A percentile compares a stretch with the other conserved stretches of the same genome.
Evolutionary conservation across 1,284 basidiomycete species (phyloP).

Genomic region (Papiliotrema terrestris): DNA sequence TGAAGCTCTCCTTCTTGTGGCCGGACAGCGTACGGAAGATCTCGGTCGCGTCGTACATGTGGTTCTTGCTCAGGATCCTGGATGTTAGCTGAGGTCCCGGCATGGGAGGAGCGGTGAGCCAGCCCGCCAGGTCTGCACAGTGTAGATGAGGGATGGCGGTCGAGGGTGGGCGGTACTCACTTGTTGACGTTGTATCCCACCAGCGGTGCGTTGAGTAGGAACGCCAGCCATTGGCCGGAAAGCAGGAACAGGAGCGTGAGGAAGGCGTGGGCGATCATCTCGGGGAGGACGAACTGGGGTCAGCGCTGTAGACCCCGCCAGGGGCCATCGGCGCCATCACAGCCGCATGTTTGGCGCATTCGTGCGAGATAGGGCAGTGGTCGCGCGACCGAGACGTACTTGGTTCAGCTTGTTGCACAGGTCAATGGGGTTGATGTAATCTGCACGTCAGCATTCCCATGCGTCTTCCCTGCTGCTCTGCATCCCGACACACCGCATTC

Average conservation of each 20-base stretch:
- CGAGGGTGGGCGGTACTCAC: conserved; percentile 61
- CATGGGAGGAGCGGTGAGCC: not conserved
- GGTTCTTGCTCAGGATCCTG: conserved; percentile 89
- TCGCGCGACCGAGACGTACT: no score
- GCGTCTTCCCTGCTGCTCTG: not conserved
- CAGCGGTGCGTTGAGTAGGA: conserved; percentile 86
- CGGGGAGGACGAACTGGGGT: conserved; percentile 88
- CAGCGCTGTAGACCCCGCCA: not conserved
- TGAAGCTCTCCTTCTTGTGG: conserved; percentile 96
- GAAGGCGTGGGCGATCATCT: conserved; percentile 92
- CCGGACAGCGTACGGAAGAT: conserved; percentile 91
- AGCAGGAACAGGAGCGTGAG: conserved; percentile 84
- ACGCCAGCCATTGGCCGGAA: conserved; percentile 91
- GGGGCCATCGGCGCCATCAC: no score
- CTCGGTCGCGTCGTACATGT: conserved; percentile 99
- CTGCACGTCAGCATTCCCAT: conserved; percentile 21
- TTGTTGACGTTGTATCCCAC: conserved; percentile 93
- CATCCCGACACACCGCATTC: conserved; percentile 62
- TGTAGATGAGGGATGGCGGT: not conserved
- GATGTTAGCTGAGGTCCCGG: not conserved
- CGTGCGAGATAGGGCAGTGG: no score
- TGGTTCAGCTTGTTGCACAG: conserved; percentile 99
- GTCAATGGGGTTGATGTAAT: conserved; percentile 99
- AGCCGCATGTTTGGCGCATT: no score
- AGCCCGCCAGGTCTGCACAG: not conserved